These are phyloP conservation scores for Polychytrium aggregatum DNA, from an alignment of 192 early-diverging fungal genomes.

Conservation along the genomic window DNA sequence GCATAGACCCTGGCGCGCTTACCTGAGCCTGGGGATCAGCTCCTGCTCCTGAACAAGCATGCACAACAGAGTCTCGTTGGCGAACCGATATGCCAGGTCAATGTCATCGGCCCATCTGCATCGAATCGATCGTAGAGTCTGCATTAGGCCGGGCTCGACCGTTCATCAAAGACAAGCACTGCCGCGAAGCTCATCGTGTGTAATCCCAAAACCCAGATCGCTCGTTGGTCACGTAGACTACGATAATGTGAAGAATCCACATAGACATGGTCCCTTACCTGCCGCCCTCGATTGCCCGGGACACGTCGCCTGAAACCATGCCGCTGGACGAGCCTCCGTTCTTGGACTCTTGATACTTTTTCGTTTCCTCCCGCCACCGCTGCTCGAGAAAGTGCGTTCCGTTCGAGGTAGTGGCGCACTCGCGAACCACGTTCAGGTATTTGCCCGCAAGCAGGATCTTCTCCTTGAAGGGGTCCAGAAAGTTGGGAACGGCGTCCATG, in stretches of 20 bases:
- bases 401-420: conserved; percentile 69
- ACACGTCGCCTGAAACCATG: no score
- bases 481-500: conserved; percentile 55
- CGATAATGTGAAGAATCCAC: conserved; percentile 5
- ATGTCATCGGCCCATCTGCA: conserved; percentile 64
- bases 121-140: no score
- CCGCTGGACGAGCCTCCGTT: no score
- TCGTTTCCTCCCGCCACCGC: no score
- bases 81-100: conserved; percentile 73
- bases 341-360: no score
- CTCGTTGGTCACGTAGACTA: no score
- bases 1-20: no score
- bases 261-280: conserved; percentile 7
- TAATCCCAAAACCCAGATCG: no score
- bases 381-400: no score
- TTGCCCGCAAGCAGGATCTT: conserved; percentile 87
- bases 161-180: no score
- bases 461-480: conserved; percentile 60
- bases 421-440: conserved; percentile 87
- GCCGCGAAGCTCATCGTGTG: no score
- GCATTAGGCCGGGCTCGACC: no score
- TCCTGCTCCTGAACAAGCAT: conserved; percentile 69
- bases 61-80: conserved; percentile 76
- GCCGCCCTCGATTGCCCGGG: conserved; percentile 43
- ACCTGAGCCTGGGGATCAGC: conserved; percentile 63